Percentiles rank a stretch among this genome's conserved stretches.
These are phyloP conservation scores for Aegilops longissima DNA, from an alignment of 176 grass and related monocot genomes.

Conservation along the genomic window DNA sequence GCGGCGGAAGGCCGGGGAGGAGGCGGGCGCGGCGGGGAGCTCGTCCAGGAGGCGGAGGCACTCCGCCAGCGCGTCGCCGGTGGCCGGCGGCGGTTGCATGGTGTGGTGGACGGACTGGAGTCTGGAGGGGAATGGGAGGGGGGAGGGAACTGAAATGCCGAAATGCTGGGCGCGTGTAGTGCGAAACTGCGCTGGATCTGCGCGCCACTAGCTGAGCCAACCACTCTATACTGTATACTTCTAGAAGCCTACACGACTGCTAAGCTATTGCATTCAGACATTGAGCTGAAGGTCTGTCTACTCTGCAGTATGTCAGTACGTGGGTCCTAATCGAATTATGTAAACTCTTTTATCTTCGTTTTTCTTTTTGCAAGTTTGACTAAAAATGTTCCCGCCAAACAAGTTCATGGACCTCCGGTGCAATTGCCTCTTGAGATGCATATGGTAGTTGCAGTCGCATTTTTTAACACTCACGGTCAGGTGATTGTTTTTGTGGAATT, in stretches of 20 bases:
- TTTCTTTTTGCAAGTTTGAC: too few relatives aligned
- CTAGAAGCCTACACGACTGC: neutral
- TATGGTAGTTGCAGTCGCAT: too few relatives aligned
- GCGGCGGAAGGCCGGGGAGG: constrained; percentile 38
- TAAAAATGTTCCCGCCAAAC: too few relatives aligned
- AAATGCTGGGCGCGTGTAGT: constrained; percentile 22
- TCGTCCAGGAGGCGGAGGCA: constrained; percentile 46
- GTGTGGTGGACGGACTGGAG: neutral
- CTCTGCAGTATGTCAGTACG: neutral
- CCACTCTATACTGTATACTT: neutral
- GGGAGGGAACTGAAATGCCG: neutral
- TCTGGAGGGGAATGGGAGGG: neutral
- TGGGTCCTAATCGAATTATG: too few relatives aligned
- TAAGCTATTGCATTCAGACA: neutral
- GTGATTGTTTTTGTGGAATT: too few relatives aligned
- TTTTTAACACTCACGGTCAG: too few relatives aligned
- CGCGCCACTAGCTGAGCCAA: constrained; percentile 20
- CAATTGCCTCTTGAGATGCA: too few relatives aligned
- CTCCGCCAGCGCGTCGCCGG: neutral
- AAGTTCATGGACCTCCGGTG: too few relatives aligned
- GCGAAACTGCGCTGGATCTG: constrained; percentile 25
- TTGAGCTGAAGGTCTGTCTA: neutral
- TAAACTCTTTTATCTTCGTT: too few relatives aligned
- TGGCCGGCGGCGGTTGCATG: constrained; percentile 19
- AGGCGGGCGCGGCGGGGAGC: constrained; percentile 35